phyloP scores from a whole-genome alignment of 768 basidiomycete genomes.

The Tylopilus felleus region DNA sequence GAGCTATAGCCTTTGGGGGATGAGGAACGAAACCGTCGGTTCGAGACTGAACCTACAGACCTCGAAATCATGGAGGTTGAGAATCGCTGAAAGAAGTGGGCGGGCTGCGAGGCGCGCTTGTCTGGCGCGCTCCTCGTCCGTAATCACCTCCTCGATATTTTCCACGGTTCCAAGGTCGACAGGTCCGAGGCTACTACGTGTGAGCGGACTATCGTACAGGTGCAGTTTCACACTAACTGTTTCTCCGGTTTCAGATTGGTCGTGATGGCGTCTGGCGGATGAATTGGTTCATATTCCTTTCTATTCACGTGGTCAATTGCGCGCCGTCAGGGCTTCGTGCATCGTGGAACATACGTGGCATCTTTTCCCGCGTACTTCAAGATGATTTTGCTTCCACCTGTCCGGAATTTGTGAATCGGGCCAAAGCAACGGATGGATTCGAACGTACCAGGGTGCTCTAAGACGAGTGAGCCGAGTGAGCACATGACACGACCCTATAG shows the following conservation, averaged over 20 bases:
- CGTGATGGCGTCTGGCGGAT: constrained; percentile 79
- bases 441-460: constrained; percentile 61
- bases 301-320: constrained; percentile 32
- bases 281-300: constrained; percentile 83
- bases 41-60: constrained; percentile 33
- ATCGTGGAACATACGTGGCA: constrained; percentile 60
- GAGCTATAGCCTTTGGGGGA: constrained; percentile 68
- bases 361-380: constrained; percentile 88
- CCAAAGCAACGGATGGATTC: background rate
- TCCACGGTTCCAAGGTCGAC: constrained; percentile 68
- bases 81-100: constrained; percentile 72
- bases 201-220: background rate
- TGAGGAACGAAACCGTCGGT: constrained; percentile 8
- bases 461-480: background rate
- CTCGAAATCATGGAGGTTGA: constrained; percentile 95
- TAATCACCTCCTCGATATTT: constrained; percentile 58
- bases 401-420: constrained; percentile 2
- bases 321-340: background rate
- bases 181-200: constrained; percentile 54
- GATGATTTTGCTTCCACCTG: constrained; percentile 81
- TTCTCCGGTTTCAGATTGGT: constrained; percentile 80
- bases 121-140: constrained; percentile 68
- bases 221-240: constrained; percentile 47
- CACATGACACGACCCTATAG: background rate
- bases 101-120: constrained; percentile 57